phyloP scores from a whole-genome alignment of 495 filamentous ascomycete genomes.

The Platismatia glauca region DNA sequence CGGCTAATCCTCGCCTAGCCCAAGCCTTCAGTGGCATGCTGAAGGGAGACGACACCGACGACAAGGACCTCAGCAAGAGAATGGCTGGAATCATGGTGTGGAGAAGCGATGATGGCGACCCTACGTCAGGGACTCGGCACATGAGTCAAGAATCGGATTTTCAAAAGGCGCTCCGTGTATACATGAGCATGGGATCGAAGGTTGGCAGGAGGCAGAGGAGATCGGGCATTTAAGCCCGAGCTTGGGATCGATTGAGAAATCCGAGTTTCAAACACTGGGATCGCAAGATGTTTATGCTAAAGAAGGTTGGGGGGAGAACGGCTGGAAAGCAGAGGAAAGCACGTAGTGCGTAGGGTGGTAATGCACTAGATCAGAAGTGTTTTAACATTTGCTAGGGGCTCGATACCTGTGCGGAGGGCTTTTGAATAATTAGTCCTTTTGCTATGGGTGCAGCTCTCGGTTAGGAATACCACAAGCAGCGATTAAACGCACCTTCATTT shows the following conservation, averaged over 20 bases:
- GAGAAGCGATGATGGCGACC: neutral
- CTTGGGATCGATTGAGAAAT: neutral
- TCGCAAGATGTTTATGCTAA: neutral
- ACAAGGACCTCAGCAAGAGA: neutral
- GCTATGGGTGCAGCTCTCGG: neutral
- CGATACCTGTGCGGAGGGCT: neutral
- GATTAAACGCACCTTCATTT: no score
- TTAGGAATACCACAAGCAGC: no score
- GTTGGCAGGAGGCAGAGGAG: neutral
- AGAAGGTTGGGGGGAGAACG: neutral
- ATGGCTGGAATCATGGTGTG: neutral
- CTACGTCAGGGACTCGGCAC: neutral
- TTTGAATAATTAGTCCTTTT: neutral
- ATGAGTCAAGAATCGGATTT: neutral
- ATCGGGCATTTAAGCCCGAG: neutral
- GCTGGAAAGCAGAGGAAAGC: neutral
- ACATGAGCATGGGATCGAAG: neutral
- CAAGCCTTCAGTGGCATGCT: neutral
- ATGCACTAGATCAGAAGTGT: neutral
- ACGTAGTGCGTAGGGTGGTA: neutral
- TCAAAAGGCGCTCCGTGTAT: neutral
- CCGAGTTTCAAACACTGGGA: neutral
- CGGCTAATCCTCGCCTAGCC: neutral
- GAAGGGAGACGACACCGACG: neutral
- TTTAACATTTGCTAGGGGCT: neutral